Conservation (phyloP, 257 asterid species). For the Osmanthus fragrans region DNA sequence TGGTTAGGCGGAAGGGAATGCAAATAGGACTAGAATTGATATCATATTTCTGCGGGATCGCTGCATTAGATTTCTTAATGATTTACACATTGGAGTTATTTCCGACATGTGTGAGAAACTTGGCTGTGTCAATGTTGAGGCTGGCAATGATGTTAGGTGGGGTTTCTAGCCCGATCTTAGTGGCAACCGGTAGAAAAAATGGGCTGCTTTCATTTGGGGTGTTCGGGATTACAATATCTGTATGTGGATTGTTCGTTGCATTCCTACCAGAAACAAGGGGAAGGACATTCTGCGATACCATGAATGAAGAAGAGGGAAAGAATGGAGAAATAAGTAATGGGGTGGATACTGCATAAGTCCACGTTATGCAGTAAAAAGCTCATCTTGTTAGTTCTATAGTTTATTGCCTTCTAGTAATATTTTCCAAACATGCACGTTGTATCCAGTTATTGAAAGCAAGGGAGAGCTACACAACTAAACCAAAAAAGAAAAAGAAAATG, state of each 20-base stretch:
- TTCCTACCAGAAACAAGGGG: slow-evolving; percentile 42
- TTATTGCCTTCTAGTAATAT: no score
- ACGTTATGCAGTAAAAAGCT: no score
- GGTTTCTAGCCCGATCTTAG: slow-evolving; percentile 33
- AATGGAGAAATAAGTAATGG: background rate
- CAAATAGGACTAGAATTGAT: slow-evolving; percentile 28
- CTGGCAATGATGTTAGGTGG: slow-evolving; percentile 40
- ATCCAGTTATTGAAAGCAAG: no score
- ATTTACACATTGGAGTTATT: slow-evolving; percentile 37
- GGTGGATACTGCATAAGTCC: background rate
- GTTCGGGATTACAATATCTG: slow-evolving; percentile 25
- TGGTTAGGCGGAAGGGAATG: background rate
- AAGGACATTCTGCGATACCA: slow-evolving; percentile 28
- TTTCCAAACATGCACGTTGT: no score
- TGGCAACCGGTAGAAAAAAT: slow-evolving; percentile 27
- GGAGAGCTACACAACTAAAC: no score
- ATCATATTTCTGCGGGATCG: slow-evolving; percentile 32
- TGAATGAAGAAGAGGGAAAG: slow-evolving; percentile 38
- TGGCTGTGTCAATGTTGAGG: slow-evolving; percentile 34
- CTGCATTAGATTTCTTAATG: slow-evolving; percentile 29
- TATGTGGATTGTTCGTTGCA: slow-evolving; percentile 25
- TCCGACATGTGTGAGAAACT: slow-evolving; percentile 33
- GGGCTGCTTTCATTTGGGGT: slow-evolving; percentile 22
- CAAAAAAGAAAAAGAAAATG: no score
- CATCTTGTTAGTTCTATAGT: no score